Base-by-base conservation (phyloP, 2,329 filamentous ascomycete species). In the Botryotinia globosa region DNA sequence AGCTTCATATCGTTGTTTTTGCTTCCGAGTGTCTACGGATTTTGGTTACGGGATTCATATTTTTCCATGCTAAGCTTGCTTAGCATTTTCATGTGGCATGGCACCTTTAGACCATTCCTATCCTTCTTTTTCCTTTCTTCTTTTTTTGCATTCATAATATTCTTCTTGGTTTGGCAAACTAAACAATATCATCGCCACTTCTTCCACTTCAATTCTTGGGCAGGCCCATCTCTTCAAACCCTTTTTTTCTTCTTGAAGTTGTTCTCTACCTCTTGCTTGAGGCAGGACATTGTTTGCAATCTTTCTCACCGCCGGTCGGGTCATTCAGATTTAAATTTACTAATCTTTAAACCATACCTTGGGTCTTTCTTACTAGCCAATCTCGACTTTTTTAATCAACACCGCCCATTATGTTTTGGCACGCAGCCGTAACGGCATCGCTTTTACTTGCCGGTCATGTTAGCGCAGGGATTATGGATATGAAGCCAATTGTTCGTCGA, bases 361-460 rank as follows among this genome's bases (percentile, higher is more conserved):
- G 37, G 42, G 16, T 39, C 65, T 25, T 69, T 59, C 54, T 74
- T 64, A 51, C 61, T 70, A 48, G 18, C n/a, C 54, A 18, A 37
- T 65, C 25, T 69, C 71, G 56, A 39, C 44, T 45, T 69, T 71
- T 61, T 56, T 56, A 56, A 39, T 29, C 51, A 56, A n/a, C 37
- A 72, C 58, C 63, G 58, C 69, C 42, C 72, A 75, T 71, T 68
- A 79, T 75, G 72, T 78, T 80, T 74, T 76, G 71, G 74, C 42
- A 68, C 56, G 54, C 71, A 29, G 72, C 74, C 48, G 58, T 78
- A 32, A 68, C 76, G 54, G 71, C 74, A 25, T 75, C 73, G 64
- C 72, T 80, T 61, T 73, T 79, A 56, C 73, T 80, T 58, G 72
- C 74, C 37, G 75, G 78, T 58, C 74, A 77, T 75, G 79, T 78